phyloP scores from a whole-genome alignment of 345 rosid genomes.

The Moringa oleifera region DNA sequence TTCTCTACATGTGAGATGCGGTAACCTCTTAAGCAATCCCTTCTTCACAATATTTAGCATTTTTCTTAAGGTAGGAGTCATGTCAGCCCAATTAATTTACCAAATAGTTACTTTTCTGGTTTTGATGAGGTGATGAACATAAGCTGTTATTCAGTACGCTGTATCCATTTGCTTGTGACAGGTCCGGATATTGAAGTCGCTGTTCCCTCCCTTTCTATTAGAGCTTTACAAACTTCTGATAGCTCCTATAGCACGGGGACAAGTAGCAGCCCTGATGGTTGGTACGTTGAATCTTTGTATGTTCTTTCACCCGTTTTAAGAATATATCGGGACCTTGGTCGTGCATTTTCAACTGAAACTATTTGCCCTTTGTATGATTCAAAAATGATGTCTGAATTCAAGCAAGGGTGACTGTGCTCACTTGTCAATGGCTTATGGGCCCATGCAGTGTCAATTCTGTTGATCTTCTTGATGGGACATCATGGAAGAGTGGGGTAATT shows the following conservation, averaged over 20 bases:
- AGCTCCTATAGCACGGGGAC: conserved; percentile 69
- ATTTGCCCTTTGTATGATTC: no score
- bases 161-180: conserved; percentile 16
- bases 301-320: not conserved
- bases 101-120: no score
- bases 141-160: no score
- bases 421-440: conserved; percentile 98
- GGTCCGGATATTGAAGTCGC: conserved; percentile 64
- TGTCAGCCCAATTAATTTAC: no score
- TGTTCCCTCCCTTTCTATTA: conserved; percentile 73
- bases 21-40: no score
- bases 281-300: conserved; percentile 46
- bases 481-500: conserved; percentile 68
- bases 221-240: conserved; percentile 62
- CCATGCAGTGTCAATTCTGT: conserved; percentile 55
- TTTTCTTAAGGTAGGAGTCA: no score
- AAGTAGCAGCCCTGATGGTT: conserved; percentile 76
- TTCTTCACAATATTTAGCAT: no score
- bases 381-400: conserved; percentile 7
- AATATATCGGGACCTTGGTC: no score
- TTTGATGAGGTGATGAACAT: no score
- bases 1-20: no score
- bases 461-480: conserved; percentile 75
- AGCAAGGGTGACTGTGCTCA: conserved; percentile 84
- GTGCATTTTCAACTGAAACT: no score